Evolutionary conservation across 768 basidiomycete species (phyloP), one percentile per base, ranked within the genome.

Genomic region (Krasilnikovozyma curviuscula): DNA sequence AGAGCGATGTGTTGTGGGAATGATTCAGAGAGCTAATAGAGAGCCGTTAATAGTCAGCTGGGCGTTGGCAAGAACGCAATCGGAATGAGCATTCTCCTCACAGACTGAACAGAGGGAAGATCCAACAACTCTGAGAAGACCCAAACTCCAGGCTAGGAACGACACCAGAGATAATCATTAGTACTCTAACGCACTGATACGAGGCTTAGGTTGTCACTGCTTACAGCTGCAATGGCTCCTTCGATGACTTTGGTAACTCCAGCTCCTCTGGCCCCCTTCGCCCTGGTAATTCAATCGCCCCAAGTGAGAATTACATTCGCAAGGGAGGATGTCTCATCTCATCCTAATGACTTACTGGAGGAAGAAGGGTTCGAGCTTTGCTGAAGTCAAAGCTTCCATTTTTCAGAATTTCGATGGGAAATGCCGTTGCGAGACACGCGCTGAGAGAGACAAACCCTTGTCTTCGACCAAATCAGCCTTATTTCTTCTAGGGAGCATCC

Each of bases 71-170:
- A n/a, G n/a, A n/a, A n/a, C n/a, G 2, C 13, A 50, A 35, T 19
- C 9, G 37, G 35, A 23, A 35, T 18, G 38, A 47, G 28, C 18
- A 24, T 13, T 28, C 40, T 14, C 61, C 70, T 59, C 56, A 83
- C 91, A 69, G 89, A 81, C 60, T 81, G 77, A 31, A 97, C 79
- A 58, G 78, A 83, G 1, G 79, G 74, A 24, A 81, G 63, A 38
- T 85, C 80, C 44, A 95, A 68, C 44, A 98, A 67, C 63, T 97
- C 89, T 0, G 78, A 75, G 59, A 93, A 98, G 49, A 86, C 81
- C 62, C 83, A 91, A 39, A 93, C 82, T 9, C 86, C 89, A 14
- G 79, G 78, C 65, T 65, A 23, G 10, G 25, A 40, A 25, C n/a
- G 42, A 27, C 30, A 24, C 24, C 6, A 12, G 21, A 1, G 27